These are phyloP conservation scores for Mycosphaerella sp. DNA, from an alignment of 2,329 filamentous ascomycete species.

Conservation along the genomic window DNA sequence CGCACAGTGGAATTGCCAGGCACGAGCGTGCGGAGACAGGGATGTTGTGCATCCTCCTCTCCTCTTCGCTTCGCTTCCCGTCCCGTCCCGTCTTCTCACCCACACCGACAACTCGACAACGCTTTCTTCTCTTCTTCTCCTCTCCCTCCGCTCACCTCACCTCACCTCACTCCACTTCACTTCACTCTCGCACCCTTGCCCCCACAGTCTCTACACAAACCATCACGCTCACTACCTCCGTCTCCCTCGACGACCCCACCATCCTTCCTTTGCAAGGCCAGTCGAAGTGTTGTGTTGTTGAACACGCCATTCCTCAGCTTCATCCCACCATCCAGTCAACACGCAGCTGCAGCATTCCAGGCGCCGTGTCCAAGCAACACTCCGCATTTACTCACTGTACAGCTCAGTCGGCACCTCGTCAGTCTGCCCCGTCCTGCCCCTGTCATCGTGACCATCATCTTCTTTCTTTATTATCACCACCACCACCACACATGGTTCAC, in stretches of 20 bases:
- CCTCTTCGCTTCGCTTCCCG: no score
- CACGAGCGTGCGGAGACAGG: no score
- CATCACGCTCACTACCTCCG: not conserved
- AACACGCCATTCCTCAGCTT: not conserved
- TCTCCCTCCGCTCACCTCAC: not conserved
- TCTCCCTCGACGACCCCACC: not conserved
- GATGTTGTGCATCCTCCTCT: no score
- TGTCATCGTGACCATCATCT: not conserved
- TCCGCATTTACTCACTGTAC: constrained; percentile 15
- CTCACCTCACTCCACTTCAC: no score
- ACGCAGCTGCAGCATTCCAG: constrained; percentile 12
- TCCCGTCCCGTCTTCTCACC: no score
- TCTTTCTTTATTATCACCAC: not conserved
- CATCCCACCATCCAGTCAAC: not conserved
- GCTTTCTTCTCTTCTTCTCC: no score
- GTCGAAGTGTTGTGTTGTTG: no score
- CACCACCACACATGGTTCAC: no score
- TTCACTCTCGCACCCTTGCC: not conserved
- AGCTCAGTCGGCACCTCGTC: constrained; percentile 10
- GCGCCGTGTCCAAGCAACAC: not conserved
- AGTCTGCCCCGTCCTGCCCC: not conserved
- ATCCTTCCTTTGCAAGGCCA: not conserved
- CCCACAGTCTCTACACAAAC: not conserved
- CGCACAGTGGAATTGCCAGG: no score
- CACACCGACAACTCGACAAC: no score